Evolutionary conservation across 2,329 filamentous ascomycete genomes (phyloP).

Genomic region (Colletotrichum endophyticum): DNA sequence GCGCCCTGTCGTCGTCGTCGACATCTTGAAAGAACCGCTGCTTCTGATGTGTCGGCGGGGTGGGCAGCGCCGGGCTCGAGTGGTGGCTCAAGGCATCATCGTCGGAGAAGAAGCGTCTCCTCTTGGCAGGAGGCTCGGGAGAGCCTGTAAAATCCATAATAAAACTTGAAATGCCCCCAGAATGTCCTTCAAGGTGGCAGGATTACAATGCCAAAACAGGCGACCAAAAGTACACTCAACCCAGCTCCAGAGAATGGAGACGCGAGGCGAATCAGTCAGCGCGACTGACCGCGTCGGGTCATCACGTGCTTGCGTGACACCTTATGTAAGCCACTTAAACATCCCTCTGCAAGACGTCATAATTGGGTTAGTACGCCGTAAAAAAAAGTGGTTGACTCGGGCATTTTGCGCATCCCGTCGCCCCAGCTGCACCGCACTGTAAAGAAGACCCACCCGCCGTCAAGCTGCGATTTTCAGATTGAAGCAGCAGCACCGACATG

Average conservation of each 20-base stretch:
- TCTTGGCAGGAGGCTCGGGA: conserved; percentile 51
- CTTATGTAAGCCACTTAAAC: conserved; percentile 13
- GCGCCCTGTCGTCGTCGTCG: conserved; percentile 33
- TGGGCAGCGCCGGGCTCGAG: conserved; percentile 13
- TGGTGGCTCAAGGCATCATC: conserved; percentile 25
- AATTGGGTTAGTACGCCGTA: background rate
- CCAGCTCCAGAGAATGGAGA: conserved; percentile 30
- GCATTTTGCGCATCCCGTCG: background rate
- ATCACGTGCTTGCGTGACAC: conserved; percentile 44
- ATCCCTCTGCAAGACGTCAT: conserved; percentile 8
- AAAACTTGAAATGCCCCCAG: background rate
- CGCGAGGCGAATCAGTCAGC: conserved; percentile 35
- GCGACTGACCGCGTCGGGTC: conserved; percentile 40
- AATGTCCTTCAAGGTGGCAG: background rate
- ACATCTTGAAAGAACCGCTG: conserved; percentile 41
- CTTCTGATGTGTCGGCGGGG: conserved; percentile 25
- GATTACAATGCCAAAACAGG: background rate
- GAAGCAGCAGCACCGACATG: conserved; percentile 11
- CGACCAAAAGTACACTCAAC: background rate
- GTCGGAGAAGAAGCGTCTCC: conserved; percentile 47
- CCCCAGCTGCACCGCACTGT: background rate
- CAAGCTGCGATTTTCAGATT: background rate
- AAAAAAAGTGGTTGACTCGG: background rate
- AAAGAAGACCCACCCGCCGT: background rate
- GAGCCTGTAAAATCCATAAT: conserved; percentile 44